A percentile compares a stretch with the other conserved stretches of the same genome.
These are phyloP conservation scores for Daucus carota DNA, from an alignment of 129 eudicot genomes.

Conservation along the genomic window DH1_v3.0 NC_030386.2:33779501-33780000, in stretches of 20 bases:
- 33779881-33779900: too few species aligned
- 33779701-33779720: slow-evolving; percentile 80
- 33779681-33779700: slow-evolving; percentile 72
- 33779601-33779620: slow-evolving; percentile 47
- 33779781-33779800: background rate
- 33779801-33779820: background rate
- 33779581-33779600: slow-evolving; percentile 47
- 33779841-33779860: background rate
- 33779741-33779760: slow-evolving; percentile 39
- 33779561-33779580: slow-evolving; percentile 56
- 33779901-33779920: too few species aligned
- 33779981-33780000: too few species aligned
- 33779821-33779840: background rate
- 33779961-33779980: too few species aligned
- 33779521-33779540: slow-evolving; percentile 40
- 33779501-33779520: slow-evolving; percentile 39
- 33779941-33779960: too few species aligned
- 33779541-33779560: slow-evolving; percentile 51
- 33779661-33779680: slow-evolving; percentile 51
- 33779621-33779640: slow-evolving; percentile 56
- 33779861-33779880: too few species aligned
- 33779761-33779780: slow-evolving; percentile 23
- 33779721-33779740: slow-evolving; percentile 52
- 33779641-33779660: slow-evolving; percentile 68
- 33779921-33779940: too few species aligned